A percentile compares a stretch with the other conserved stretches of the same genome.
Evolutionary conservation across 306 rosid genomes (phyloP).

Genomic region (Pyrus pyrifolia): DNA sequence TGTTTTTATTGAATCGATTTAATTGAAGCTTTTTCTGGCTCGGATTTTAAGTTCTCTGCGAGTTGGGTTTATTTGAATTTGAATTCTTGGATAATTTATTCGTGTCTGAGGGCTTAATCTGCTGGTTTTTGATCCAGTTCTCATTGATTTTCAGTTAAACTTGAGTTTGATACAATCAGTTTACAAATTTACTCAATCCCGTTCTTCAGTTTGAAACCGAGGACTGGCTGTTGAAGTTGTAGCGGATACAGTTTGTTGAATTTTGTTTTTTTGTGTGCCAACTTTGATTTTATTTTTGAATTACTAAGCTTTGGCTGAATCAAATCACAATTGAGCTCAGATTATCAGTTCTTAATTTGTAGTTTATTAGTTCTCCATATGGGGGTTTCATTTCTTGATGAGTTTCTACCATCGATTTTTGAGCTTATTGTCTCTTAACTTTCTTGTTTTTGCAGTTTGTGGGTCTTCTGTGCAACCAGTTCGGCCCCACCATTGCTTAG

Average conservation of each 20-base stretch:
- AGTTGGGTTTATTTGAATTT: neutral
- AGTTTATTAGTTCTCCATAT: neutral
- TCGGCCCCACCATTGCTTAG: slow-evolving; percentile 24
- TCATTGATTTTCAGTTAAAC: slow-evolving; percentile 5
- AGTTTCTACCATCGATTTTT: neutral
- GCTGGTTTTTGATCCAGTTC: neutral
- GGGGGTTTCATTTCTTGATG: neutral
- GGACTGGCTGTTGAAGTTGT: neutral
- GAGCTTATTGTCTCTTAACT: neutral
- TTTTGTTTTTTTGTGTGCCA: neutral
- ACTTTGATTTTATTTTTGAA: neutral
- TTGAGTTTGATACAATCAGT: neutral
- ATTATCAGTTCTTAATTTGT: neutral
- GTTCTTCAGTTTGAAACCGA: neutral
- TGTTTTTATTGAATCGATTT: neutral
- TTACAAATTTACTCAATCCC: neutral
- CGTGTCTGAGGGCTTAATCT: neutral
- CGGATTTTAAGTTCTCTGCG: neutral
- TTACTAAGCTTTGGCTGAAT: neutral
- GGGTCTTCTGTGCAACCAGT: slow-evolving; percentile 20
- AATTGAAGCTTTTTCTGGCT: neutral
- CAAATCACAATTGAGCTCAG: neutral
- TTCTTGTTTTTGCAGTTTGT: slow-evolving; percentile 14
- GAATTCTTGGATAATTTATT: neutral
- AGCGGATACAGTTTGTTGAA: neutral